A percentile compares a stretch with the other conserved stretches of the same genome.
Conservation (phyloP, 768 basidiomycete species). For the Lactarius evosmus region DNA sequence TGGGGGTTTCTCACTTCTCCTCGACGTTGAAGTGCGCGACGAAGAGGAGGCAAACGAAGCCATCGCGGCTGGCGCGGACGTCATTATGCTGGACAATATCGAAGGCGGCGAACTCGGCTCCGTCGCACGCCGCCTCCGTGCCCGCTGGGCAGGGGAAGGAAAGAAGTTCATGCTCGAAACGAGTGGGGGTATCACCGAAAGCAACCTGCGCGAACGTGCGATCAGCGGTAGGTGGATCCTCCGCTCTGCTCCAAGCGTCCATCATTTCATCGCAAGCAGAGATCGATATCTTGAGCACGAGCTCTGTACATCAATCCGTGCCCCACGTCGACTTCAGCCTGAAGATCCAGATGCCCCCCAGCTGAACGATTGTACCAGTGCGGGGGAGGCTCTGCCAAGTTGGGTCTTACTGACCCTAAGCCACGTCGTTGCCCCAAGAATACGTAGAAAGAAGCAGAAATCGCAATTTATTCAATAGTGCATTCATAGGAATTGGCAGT, state of each 20-base stretch:
- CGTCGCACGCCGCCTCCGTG: constrained; percentile 68
- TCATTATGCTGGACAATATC: constrained; percentile 95
- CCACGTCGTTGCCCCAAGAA: neutral
- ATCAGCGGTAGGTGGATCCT: constrained; percentile 66
- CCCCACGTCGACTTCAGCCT: constrained; percentile 96
- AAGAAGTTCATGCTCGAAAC: constrained; percentile 85
- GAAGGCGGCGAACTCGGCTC: constrained; percentile 67
- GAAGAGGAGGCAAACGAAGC: constrained; percentile 94
- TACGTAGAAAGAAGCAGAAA: neutral
- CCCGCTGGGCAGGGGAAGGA: constrained; percentile 74
- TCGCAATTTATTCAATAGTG: no score
- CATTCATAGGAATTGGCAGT: no score
- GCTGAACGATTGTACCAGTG: neutral
- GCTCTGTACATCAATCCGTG: constrained; percentile 85
- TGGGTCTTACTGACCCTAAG: neutral
- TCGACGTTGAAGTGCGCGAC: constrained; percentile 91
- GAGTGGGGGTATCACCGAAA: constrained; percentile 92
- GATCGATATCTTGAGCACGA: constrained; percentile 93
- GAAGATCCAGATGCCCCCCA: constrained; percentile 73
- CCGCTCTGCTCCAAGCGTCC: neutral
- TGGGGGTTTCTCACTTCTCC: constrained; percentile 85
- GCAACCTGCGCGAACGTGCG: constrained; percentile 74
- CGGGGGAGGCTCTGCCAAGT: neutral
- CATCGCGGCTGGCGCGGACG: constrained; percentile 92
- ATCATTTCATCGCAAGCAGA: constrained; percentile 46